Percentiles rank a stretch among this genome's conserved stretches.
Evolutionary conservation across 345 rosid species (phyloP).

Genomic region (Clausena lansium): DNA sequence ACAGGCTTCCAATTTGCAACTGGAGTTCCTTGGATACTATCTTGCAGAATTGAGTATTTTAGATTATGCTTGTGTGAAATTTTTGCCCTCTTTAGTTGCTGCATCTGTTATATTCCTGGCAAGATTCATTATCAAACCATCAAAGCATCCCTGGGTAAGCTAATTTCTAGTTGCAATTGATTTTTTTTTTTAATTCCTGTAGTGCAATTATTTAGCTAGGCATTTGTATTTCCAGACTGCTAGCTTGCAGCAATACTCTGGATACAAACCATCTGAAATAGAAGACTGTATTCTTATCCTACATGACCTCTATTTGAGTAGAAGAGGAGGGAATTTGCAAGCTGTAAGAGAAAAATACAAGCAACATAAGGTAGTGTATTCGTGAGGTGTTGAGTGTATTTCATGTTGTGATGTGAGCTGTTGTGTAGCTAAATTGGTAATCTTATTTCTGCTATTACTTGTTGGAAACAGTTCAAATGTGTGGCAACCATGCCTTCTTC

Average conservation of each 20-base stretch:
- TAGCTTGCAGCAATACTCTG: conserved; percentile 43
- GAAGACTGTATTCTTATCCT: conserved; percentile 51
- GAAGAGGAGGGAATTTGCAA: conserved; percentile 51
- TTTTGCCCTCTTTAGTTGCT: conserved; percentile 74
- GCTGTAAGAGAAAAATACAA: conserved; percentile 76
- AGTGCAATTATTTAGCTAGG: background rate
- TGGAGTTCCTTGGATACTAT: conserved; percentile 75
- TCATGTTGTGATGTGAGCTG: background rate
- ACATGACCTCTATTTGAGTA: conserved; percentile 55
- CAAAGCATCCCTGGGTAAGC: conserved; percentile 68
- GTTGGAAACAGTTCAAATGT: conserved; percentile 55
- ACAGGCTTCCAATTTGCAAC: conserved; percentile 49
- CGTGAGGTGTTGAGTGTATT: background rate
- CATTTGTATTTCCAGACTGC: conserved; percentile 37
- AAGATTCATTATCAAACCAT: conserved; percentile 55
- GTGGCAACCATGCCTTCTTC: conserved; percentile 59
- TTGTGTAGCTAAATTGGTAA: background rate
- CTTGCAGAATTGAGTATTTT: conserved; percentile 75
- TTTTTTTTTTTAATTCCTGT: background rate
- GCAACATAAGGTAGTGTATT: conserved; percentile 47
- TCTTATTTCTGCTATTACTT: conserved; percentile 11
- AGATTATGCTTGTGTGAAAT: conserved; percentile 63
- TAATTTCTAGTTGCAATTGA: background rate
- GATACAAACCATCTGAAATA: conserved; percentile 50
- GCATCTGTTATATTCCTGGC: conserved; percentile 67